Conservation (phyloP, 805 yeast genomes). For the Yamadazyma phyllophila region DNA sequence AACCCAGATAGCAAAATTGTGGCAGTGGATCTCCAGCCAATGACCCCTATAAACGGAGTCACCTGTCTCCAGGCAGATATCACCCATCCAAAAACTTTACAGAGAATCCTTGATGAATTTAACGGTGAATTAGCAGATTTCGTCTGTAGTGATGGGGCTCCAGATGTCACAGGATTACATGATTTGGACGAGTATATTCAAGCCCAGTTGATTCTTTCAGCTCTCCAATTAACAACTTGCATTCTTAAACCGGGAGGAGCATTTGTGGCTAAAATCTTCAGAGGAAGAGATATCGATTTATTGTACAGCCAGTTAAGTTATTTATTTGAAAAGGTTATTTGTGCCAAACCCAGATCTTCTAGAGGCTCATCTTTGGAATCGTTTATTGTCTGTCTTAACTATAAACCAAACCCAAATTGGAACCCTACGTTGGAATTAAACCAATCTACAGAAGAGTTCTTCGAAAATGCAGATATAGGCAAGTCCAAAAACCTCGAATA, state of each 20-base stretch:
- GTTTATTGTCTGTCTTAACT: conserved; percentile 88
- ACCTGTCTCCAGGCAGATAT: conserved; percentile 93
- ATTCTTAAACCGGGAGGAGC: conserved; percentile 85
- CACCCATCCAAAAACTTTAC: conserved; percentile 89
- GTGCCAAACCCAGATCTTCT: conserved; percentile 95
- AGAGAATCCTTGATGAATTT: conserved; percentile 71
- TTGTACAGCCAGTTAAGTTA: conserved; percentile 89
- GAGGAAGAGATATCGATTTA: conserved; percentile 94
- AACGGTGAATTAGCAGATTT: conserved; percentile 94
- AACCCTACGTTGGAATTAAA: conserved; percentile 57
- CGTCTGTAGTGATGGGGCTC: conserved; percentile 97
- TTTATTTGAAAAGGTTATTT: conserved; percentile 79
- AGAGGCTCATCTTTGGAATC: conserved; percentile 94
- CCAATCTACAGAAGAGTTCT: conserved; percentile 77
- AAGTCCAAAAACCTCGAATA: conserved; percentile 48
- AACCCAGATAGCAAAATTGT: conserved; percentile 66
- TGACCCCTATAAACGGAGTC: conserved; percentile 94
- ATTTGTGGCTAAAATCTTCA: conserved; percentile 92
- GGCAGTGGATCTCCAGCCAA: conserved; percentile 95
- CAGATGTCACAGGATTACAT: conserved; percentile 96
- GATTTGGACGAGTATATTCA: conserved; percentile 96
- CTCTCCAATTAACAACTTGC: conserved; percentile 88
- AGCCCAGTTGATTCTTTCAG: conserved; percentile 89
- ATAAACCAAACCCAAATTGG: conserved; percentile 84
- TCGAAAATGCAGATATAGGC: conserved; percentile 61